Base-by-base conservation (phyloP, 306 rosid species). In the Cicer yamashitae region DNA sequence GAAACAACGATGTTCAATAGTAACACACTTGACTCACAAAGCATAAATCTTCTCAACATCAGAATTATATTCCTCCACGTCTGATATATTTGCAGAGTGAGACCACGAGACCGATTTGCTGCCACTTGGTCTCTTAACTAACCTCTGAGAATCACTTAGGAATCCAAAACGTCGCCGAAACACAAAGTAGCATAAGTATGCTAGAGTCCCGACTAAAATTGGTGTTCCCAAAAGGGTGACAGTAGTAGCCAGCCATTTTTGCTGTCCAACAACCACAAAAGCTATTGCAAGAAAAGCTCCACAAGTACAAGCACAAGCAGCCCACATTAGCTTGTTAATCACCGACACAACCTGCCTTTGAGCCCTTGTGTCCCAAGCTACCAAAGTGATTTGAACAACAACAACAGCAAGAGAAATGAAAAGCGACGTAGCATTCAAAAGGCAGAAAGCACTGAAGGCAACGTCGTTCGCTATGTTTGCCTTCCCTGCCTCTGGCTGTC, bases 321-420 rank as follows among this genome's bases (percentile, higher is more conserved):
- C 88, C 97, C 97, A 91, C 98, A 94, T 94, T 6, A 94, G 83
- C 84, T 91, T 94, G 87, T 94, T 94, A 41, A 90, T 88, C 20
- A 94, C 97, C 0, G 98, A 94, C 5, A 94, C 97, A n/a, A 94
- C 83, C 88, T 87, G 87, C 88, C 76, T 87, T 80, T 94, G 98
- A 84, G 97, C 91, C 15, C 85, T 76, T 0, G 97, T 94, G 81
- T 94, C 98, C 98, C 98, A 94, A 25, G 98, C 98, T 65, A 94
- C 98, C 85, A 94, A 81, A 43, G 98, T 94, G 86, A 94, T 94
- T 78, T 94, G 98, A 84, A 91, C 98, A 61, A 94, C 98, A 3
- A 91, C 98, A 25, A 94, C 98, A 0, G 98, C 89, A 8, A 91
- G 86, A 20, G 98, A 94, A 74, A 94, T 90, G 78, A 94, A 94